These are phyloP conservation scores for Diutina pseudorugosa DNA, from an alignment of 1,139 yeast genomes.

Conservation along the genomic window DNA sequence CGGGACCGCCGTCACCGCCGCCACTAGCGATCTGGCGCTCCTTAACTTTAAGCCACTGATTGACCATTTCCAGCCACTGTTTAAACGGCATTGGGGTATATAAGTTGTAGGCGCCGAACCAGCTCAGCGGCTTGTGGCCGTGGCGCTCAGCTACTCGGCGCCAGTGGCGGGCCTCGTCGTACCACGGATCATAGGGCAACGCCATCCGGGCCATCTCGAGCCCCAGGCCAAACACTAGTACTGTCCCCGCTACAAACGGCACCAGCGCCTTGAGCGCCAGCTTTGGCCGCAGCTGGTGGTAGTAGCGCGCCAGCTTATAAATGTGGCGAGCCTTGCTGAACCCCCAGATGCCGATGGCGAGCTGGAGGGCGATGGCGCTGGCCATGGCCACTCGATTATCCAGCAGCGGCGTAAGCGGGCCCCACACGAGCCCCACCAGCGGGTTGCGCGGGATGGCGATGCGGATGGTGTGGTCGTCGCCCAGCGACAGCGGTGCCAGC, in stretches of 20 bases:
- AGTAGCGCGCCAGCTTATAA: not conserved
- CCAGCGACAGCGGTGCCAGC: not conserved
- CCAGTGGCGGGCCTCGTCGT: slow-evolving; percentile 41
- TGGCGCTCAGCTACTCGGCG: slow-evolving; percentile 29
- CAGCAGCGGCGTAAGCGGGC: slow-evolving; percentile 2
- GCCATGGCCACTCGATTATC: not conserved
- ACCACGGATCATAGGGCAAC: slow-evolving; percentile 54
- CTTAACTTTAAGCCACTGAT: slow-evolving; percentile 5
- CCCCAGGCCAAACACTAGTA: slow-evolving; percentile 22
- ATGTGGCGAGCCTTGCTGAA: not conserved
- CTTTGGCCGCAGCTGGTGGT: slow-evolving; percentile 9
- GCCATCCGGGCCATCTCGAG: slow-evolving; percentile 37
- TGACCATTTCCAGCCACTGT: slow-evolving; percentile 17
- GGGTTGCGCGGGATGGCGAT: slow-evolving; percentile 3
- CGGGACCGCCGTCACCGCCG: not conserved
- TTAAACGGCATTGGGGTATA: slow-evolving; percentile 39
- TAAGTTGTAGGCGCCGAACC: slow-evolving; percentile 50
- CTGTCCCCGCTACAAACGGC: slow-evolving; percentile 9
- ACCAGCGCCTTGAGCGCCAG: slow-evolving; percentile 7
- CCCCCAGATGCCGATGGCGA: not conserved
- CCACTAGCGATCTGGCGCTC: slow-evolving; percentile 6
- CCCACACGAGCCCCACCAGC: slow-evolving; percentile 4
- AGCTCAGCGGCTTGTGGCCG: slow-evolving; percentile 34
- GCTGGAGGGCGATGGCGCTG: not conserved
- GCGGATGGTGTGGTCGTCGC: not conserved